Percentiles rank a stretch among this genome's conserved stretches.
phyloP scores from a whole-genome alignment of 2,329 filamentous ascomycete genomes.

The Westerdykella sp. region DNA sequence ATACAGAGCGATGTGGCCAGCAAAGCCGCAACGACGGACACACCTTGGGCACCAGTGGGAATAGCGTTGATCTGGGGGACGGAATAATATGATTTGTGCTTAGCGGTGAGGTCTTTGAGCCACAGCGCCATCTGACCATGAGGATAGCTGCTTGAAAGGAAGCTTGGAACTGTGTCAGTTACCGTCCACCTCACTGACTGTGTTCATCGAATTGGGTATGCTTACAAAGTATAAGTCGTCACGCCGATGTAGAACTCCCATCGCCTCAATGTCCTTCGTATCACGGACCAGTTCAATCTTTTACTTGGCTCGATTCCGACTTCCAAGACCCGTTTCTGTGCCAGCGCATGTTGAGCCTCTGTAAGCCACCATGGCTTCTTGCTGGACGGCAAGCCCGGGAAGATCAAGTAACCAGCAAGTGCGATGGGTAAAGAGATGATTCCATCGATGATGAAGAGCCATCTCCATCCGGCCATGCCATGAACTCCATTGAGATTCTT shows the following conservation, averaged over 20 bases:
- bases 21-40: constrained; percentile 46
- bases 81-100: constrained; percentile 38
- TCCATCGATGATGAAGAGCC: constrained; percentile 54
- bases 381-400: constrained; percentile 47
- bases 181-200: too few species aligned
- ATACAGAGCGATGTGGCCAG: constrained; percentile 47
- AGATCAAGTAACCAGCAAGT: constrained; percentile 49
- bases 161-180: constrained; percentile 11
- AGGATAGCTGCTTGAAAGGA: constrained; percentile 39
- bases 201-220: background rate
- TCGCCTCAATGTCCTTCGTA: constrained; percentile 42
- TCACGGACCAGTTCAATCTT: constrained; percentile 40
- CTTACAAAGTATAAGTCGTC: constrained; percentile 44
- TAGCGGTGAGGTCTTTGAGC: constrained; percentile 43
- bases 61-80: constrained; percentile 47
- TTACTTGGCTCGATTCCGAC: constrained; percentile 35
- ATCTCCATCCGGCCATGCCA: constrained; percentile 44
- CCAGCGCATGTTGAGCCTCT: constrained; percentile 27
- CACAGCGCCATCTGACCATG: constrained; percentile 48
- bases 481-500: constrained; percentile 46
- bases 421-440: constrained; percentile 53
- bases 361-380: constrained; percentile 48
- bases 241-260: constrained; percentile 51
- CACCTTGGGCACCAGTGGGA: constrained; percentile 45
- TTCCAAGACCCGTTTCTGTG: constrained; percentile 23